Base-by-base conservation (phyloP, 1,139 yeast species). In the Torulaspora pretoriensis region DNA sequence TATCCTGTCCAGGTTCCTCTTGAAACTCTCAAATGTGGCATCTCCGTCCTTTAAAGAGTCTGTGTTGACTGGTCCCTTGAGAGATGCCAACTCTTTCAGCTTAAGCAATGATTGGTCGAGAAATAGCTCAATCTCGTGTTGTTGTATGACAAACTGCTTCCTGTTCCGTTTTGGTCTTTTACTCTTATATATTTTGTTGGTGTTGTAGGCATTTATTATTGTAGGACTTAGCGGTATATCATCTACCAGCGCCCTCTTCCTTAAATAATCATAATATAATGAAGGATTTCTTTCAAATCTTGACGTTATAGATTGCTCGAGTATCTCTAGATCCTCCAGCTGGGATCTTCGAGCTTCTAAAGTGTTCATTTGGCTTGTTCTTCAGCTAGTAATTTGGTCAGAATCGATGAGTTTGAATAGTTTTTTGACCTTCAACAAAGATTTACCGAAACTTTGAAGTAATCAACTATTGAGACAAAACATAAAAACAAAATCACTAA, bases 41-140 rank as follows among this genome's bases (percentile, higher is more conserved):
- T 48, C 48, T 6, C 33, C 38, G 25, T 53, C 56, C 0, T 52
- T 54, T 24, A 68, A 33, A 22, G 67, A 71, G 1, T 51, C 49
- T 1, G 55, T 44, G 22, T 62, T 51, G 28, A 53, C 52, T 6
- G 46, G 47, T 4, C 42, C 38, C 10, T 61, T 49, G 4, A 61
- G 47, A 1, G 52, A 56, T 8, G 60, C 42, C 13, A 74, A 39
- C n/a, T 59, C 56, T 8, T 49, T 43, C 33, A 73, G 63, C 41
- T 69, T 73, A 10, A 57, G 61, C 32, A 68, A 61, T 55, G 78
- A 80, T 48, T 77, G 73, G 6, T 73, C 69, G 3, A 77, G 56
- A 39, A 90, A 76, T 38, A 63, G 56, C 13, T 71, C 68, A 3
- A 87, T 70, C 60, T 90, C 97, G 61, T 83, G 86, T 54, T 82